Conservation (phyloP, 75 land plant species). For the Cupressus sempervirens region DNA sequence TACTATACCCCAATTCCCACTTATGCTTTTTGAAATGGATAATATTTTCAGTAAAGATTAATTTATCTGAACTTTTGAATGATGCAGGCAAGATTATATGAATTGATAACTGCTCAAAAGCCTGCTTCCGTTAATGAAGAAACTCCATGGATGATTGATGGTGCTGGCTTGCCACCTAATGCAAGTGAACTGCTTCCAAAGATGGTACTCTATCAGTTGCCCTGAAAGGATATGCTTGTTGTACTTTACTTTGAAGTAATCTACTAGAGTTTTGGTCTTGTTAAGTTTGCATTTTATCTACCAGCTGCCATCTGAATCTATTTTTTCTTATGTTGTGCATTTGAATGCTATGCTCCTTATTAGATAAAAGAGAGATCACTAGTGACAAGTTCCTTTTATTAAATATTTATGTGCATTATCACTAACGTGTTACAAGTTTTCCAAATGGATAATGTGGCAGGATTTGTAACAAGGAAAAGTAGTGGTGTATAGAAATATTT, state of each 20-base stretch:
- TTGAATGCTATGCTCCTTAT: background rate
- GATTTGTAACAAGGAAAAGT: background rate
- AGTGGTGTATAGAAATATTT: background rate
- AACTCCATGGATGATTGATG: slow-evolving; percentile 95
- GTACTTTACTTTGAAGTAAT: background rate
- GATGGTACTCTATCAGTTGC: slow-evolving; percentile 28
- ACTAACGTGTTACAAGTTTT: background rate
- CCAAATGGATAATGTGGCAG: background rate
- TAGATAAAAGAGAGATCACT: background rate
- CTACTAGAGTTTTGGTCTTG: background rate
- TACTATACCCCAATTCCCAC: background rate
- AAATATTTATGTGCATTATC: background rate
- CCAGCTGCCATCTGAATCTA: background rate
- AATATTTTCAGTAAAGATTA: background rate
- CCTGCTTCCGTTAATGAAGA: slow-evolving; percentile 42
- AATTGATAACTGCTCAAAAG: slow-evolving; percentile 57
- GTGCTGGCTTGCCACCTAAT: slow-evolving; percentile 80
- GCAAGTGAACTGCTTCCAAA: slow-evolving; percentile 75
- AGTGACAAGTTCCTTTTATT: background rate
- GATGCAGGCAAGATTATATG: slow-evolving; percentile 79
- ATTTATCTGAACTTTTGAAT: background rate
- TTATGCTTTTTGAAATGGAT: background rate
- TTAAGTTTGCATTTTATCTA: background rate
- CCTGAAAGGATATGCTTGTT: background rate
- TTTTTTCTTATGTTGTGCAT: background rate